Conservation (phyloP, 2,329 filamentous ascomycete species). For the Fusarium sulawesiense region DNA sequence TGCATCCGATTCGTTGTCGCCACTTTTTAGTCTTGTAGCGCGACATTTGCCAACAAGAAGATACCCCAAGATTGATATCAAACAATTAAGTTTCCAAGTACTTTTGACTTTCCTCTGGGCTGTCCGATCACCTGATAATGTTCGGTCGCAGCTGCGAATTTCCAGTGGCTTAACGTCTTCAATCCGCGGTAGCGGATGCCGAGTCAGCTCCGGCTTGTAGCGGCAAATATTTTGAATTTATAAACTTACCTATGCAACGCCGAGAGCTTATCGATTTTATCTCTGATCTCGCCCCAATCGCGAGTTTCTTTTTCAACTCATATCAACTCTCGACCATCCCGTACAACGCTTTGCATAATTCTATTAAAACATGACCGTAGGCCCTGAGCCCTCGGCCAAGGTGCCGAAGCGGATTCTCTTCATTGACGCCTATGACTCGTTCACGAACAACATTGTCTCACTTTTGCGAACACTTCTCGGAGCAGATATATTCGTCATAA, state of each 20-base stretch:
- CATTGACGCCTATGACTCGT: slow-evolving; percentile 96
- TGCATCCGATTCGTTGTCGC: slow-evolving; percentile 11
- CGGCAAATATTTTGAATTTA: slow-evolving; percentile 42
- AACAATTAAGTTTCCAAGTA: slow-evolving; percentile 1
- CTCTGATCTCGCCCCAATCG: background rate
- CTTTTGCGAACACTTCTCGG: slow-evolving; percentile 77
- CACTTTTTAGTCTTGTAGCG: slow-evolving; percentile 32
- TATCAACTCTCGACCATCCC: background rate
- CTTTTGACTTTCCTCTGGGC: background rate
- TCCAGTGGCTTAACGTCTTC: slow-evolving; percentile 16
- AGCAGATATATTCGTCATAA: slow-evolving; percentile 68
- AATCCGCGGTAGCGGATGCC: slow-evolving; percentile 3
- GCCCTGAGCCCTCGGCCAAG: slow-evolving; percentile 29
- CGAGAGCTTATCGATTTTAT: slow-evolving; percentile 18
- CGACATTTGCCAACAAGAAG: slow-evolving; percentile 1
- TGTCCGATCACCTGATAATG: slow-evolving; percentile 32
- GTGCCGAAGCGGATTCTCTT: slow-evolving; percentile 74
- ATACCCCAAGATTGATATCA: background rate
- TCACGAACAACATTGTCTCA: slow-evolving; percentile 92
- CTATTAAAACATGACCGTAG: slow-evolving; percentile 34
- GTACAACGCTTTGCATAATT: background rate
- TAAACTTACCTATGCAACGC: slow-evolving; percentile 1
- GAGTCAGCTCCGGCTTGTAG: slow-evolving; percentile 45
- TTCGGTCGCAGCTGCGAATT: background rate
- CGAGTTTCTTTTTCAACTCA: background rate